Evolutionary conservation across 2,329 filamentous ascomycete species (phyloP), one percentile per base, ranked within the genome.

Genomic region (Hymenoscyphus occultus): DNA sequence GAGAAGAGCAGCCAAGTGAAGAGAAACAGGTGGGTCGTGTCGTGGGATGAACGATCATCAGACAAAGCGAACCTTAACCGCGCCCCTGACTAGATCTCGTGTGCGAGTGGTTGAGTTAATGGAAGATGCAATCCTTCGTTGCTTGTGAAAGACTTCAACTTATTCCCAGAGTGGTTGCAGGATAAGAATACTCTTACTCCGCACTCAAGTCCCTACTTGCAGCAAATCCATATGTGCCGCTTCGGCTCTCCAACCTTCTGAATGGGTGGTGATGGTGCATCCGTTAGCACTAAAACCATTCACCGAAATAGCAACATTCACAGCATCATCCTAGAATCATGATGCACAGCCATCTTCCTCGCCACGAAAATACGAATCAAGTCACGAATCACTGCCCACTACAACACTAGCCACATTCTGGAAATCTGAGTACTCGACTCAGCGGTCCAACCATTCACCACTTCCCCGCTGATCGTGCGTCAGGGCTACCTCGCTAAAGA

Each of bases 311-410:
- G 35, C 54, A 14, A 31, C 22, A 31, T 10, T 28, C 22, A 56
- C 10, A 56, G 51, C 51, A 56, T 31, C 19, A 28, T 56, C 51
- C 51, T 56, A n/a, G 51, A 56, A 28, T 56, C 31, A 57, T 51
- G 45, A 9, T 22, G 19, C 57, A 59, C 57, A 42, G 32, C 31
- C 59, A 39, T 22, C 40, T 57, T 57, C 54, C 13, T 40, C 39
- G 59, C 59, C 59, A 60, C 59, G 19, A 45, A 22, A 39, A 60
- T 39, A 60, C 59, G 59, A 60, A 60, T 60, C 59, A 60, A 22
- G 19, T 51, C 45, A 22, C 45, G 45, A 51, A 51, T 51, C 45
- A 51, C n/a, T 51, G 14, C 16, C 57, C 39, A 39, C 39, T 16
- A 6, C 12, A 19, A 40, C 57, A 64, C 56, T 60, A 45, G 57